These are phyloP conservation scores for Royoungia palumana DNA, from an alignment of 768 basidiomycete genomes.

Conservation along the genomic window DNA sequence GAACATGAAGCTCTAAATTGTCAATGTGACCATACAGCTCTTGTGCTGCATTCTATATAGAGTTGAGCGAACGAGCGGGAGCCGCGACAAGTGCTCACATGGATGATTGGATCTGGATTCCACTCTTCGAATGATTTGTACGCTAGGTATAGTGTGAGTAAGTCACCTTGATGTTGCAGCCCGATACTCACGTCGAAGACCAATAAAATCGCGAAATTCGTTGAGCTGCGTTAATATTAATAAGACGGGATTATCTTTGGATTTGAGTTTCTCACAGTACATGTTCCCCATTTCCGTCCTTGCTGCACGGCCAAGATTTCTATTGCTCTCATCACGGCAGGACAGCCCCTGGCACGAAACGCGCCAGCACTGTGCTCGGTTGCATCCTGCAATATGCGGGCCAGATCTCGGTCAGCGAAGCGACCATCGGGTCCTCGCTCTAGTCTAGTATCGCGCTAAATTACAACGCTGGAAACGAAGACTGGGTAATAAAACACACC, in stretches of 20 bases:
- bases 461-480: not conserved
- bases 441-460: conserved; percentile 34
- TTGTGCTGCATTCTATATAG: conserved; percentile 53
- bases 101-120: conserved; percentile 59
- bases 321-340: conserved; percentile 59
- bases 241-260: not conserved
- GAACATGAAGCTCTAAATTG: conserved; percentile 74
- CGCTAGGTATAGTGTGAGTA: conserved; percentile 37
- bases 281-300: conserved; percentile 65
- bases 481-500: conserved; percentile 29
- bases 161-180: not conserved
- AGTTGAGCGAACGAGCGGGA: not conserved
- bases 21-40: conserved; percentile 69
- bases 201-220: conserved; percentile 70
- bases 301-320: conserved; percentile 71
- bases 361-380: conserved; percentile 58
- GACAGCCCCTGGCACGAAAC: conserved; percentile 68
- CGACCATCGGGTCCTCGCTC: conserved; percentile 48
- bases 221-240: conserved; percentile 43
- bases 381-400: conserved; percentile 57
- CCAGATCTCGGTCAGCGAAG: conserved; percentile 64
- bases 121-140: conserved; percentile 66
- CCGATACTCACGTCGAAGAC: conserved; percentile 55
- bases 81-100: conserved; percentile 35
- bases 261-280: conserved; percentile 47